A percentile compares a stretch with the other conserved stretches of the same genome.
phyloP scores from a whole-genome alignment of 768 basidiomycete genomes.

The Mycena metata region DNA sequence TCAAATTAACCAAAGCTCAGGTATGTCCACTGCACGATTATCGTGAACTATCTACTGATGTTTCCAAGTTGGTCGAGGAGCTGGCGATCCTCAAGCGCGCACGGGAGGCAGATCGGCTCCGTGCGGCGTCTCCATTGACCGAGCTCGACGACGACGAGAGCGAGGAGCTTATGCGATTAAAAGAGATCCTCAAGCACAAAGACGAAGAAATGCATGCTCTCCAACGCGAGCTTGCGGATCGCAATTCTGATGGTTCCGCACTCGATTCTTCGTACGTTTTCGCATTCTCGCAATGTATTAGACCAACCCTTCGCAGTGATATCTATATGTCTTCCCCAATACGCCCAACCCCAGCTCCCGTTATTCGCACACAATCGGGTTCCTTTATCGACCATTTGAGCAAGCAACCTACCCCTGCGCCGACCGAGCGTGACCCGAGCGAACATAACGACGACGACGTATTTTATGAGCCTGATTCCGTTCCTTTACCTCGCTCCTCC shows the following conservation, averaged over 20 bases:
- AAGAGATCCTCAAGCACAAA: constrained; percentile 42
- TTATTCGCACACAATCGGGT: constrained; percentile 61
- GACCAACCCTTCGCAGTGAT: constrained; percentile 23
- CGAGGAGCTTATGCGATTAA: constrained; percentile 45
- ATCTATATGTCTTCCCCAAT: constrained; percentile 24
- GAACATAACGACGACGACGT: constrained; percentile 39
- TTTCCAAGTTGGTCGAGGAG: constrained; percentile 49
- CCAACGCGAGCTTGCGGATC: constrained; percentile 42
- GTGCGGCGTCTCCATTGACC: constrained; percentile 49
- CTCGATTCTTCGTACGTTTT: constrained; percentile 27
- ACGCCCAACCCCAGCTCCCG: constrained; percentile 22
- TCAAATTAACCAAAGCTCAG: constrained; percentile 58
- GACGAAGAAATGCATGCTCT: constrained; percentile 47
- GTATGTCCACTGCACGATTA: too few relatives aligned
- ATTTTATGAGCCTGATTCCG: constrained; percentile 24
- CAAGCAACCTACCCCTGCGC: constrained; percentile 66
- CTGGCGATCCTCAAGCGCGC: constrained; percentile 43
- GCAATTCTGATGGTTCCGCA: too few relatives aligned
- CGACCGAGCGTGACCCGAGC: constrained; percentile 47
- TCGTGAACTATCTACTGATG: background rate
- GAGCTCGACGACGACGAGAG: constrained; percentile 49
- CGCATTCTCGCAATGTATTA: background rate
- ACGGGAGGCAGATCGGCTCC: constrained; percentile 42
- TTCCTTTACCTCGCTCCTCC: background rate
- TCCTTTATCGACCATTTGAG: constrained; percentile 61